phyloP scores from a whole-genome alignment of 2,329 filamentous ascomycete genomes.

The Clarireedia hainanense region DNA sequence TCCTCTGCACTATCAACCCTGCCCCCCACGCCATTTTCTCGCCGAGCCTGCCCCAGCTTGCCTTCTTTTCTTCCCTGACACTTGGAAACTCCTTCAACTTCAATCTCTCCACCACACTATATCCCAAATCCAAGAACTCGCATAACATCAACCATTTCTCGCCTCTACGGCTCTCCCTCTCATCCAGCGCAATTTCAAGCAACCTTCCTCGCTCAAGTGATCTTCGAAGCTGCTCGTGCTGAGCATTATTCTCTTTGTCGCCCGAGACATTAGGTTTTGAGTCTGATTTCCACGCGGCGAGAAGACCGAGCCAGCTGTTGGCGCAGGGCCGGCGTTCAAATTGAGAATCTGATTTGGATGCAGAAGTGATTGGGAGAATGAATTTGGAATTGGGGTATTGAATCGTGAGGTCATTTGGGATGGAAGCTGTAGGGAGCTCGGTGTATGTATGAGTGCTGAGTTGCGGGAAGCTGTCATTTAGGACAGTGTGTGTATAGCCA shows the following conservation, averaged over 20 bases:
- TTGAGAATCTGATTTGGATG: background rate
- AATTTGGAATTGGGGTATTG: slow-evolving; percentile 6
- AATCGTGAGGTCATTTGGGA: background rate
- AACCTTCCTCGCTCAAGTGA: background rate
- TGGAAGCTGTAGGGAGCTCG: background rate
- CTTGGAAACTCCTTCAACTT: slow-evolving; percentile 7
- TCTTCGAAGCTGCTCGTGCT: background rate
- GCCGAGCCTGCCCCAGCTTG: background rate
- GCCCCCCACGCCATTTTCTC: background rate
- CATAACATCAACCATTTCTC: slow-evolving; percentile 7
- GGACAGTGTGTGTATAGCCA: background rate
- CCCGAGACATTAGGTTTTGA: background rate
- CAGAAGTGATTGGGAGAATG: background rate
- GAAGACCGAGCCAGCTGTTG: slow-evolving; percentile 4
- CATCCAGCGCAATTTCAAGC: background rate
- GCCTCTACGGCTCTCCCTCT: slow-evolving; percentile 1
- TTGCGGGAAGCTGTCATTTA: background rate
- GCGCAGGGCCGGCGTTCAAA: background rate
- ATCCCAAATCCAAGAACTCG: slow-evolving; percentile 5
- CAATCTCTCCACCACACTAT: slow-evolving; percentile 8
- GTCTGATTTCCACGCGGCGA: background rate
- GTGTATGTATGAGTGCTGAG: slow-evolving; percentile 1
- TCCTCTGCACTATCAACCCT: background rate
- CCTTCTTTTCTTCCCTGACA: background rate
- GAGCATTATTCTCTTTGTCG: background rate